Base-by-base conservation (phyloP, 2,329 filamentous ascomycete genomes). In the Pseudogymnoascus sp. region DNA sequence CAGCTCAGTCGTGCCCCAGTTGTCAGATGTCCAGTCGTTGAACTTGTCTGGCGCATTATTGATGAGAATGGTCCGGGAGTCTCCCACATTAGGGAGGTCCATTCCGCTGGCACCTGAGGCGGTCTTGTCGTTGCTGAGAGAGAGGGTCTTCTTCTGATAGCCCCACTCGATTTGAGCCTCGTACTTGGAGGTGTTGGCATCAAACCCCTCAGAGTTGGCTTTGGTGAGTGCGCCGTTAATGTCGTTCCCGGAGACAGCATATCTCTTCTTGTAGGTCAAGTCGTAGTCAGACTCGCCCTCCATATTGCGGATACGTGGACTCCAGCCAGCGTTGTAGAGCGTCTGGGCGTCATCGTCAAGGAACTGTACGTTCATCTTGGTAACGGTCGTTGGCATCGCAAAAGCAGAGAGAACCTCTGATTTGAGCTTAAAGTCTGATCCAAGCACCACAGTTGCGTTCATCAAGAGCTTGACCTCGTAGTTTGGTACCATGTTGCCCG, bases 251-350 rank as follows among this genome's bases (percentile, higher is more conserved):
- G 45, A 62, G 60, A 75, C 69, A 18, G 67, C 28, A 65, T 75
- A 75, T 14, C 75, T 71, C 67, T 74, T 75, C 68, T 77, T 77
- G 67, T 75, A 77, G 4, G 74, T 77, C n/a, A 76, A 66, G 66
- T 76, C 75, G 55, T 75, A 73, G 16, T 70, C 67, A 41, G 63
- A 61, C 38, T 73, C 67, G 59, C 67, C 69, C 64, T 76, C 72
- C 4, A 62, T 69, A 61, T 75, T 76, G 65, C 75, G 74, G 62
- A 77, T 74, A 60, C 75, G 74, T 16, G 68, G 69, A 62, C 67
- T 75, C 75, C 74, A 77, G 60, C 71, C 73, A 33, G 69, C 65
- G 35, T 66, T 70, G 66, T 74, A 73, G 61, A 76, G 68, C 4
- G 74, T 70, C 64, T 75, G 65, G 8, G 58, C 62, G 62, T 64